Percentiles rank a stretch among this genome's conserved stretches.
phyloP scores from a whole-genome alignment of 179 eudicot genomes.

The Spinacia oleracea region DNA sequence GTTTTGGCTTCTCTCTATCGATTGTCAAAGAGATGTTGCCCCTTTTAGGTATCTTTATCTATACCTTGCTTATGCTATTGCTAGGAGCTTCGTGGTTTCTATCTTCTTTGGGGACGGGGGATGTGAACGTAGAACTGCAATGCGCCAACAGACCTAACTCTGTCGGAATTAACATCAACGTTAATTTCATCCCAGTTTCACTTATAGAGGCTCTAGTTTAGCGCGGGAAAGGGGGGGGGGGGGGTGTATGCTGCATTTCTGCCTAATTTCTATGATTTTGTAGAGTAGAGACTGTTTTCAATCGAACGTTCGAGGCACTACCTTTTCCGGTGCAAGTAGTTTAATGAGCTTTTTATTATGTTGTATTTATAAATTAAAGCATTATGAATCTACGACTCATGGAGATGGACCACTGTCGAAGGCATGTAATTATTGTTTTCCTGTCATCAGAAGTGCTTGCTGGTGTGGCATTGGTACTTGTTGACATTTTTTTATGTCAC shows the following conservation, averaged over 20 bases:
- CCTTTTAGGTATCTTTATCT: not conserved
- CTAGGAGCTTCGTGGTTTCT: not conserved
- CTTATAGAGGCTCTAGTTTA: too few species aligned
- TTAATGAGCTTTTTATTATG: too few species aligned
- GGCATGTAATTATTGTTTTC: too few species aligned
- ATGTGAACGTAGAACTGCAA: not conserved
- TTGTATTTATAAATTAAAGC: too few species aligned
- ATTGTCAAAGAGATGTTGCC: not conserved
- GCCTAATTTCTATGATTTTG: not conserved
- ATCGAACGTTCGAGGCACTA: too few species aligned
- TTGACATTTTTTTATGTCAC: too few species aligned
- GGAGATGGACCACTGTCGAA: too few species aligned
- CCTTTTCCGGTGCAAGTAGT: too few species aligned
- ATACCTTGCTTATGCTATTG: not conserved
- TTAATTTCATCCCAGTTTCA: not conserved
- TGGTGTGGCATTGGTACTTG: too few species aligned
- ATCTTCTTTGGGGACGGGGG: not conserved
- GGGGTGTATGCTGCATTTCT: not conserved
- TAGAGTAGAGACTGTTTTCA: too few species aligned
- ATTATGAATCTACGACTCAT: too few species aligned
- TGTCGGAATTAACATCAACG: not conserved
- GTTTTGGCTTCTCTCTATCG: not conserved
- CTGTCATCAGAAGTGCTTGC: too few species aligned
- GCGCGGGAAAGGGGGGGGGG: not conserved
- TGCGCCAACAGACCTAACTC: not conserved